Conservation (phyloP, 2,329 filamentous ascomycete genomes). For the Fusarium euwallaceae region DNA sequence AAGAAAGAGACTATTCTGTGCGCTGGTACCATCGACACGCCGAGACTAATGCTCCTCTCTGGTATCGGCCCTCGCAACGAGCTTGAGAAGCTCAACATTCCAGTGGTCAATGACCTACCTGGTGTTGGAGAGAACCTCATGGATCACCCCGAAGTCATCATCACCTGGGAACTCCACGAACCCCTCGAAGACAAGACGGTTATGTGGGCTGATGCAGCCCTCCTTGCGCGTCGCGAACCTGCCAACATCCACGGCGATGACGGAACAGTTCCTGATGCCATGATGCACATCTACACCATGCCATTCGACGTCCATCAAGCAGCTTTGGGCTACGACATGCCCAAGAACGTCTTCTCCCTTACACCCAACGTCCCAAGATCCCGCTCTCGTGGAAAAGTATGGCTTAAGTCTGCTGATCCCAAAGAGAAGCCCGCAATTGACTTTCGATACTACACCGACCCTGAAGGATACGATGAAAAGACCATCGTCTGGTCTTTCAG, state of each 20-base stretch:
- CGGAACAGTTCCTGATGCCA: not conserved
- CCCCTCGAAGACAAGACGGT: not conserved
- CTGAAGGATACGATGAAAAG: not conserved
- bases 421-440: not conserved
- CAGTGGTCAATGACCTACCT: not conserved
- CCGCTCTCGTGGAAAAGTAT: not conserved
- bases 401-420: not conserved
- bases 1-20: not conserved
- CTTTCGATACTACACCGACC: not conserved
- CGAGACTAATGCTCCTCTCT: not conserved
- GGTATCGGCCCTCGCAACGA: not conserved
- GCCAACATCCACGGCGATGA: not conserved
- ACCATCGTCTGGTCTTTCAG: not conserved
- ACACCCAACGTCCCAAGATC: not conserved
- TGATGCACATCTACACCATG: not conserved
- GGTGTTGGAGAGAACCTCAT: not conserved
- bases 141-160: not conserved
- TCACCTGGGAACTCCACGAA: not conserved
- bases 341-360: not conserved
- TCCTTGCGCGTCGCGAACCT: not conserved
- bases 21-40: not conserved
- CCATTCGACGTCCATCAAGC: not conserved
- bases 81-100: not conserved
- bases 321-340: not conserved
- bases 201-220: not conserved